Evolutionary conservation across 1,284 basidiomycete species (phyloP), one percentile per base, ranked within the genome.

Genomic region (Boletus mariae): DNA sequence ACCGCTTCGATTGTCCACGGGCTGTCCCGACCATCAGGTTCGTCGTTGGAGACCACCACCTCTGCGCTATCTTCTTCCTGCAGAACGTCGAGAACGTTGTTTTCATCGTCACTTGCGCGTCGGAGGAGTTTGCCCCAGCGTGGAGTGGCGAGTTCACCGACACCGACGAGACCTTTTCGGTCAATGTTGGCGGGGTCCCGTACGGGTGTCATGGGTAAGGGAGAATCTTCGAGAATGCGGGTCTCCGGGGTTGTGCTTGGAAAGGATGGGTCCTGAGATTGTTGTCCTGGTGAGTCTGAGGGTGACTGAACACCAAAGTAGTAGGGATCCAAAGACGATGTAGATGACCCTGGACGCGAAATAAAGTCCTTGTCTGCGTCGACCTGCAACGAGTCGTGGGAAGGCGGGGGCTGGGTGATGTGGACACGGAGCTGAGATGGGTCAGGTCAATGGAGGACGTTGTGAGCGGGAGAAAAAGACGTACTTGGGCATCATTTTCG

Each of bases 61-160:
- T 78, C 72, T 3, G 72, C 60, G 15, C 71, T 62, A 11, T 79
- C 73, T 52, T 82, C 77, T 51, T 75, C 78, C 31, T 72, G 72
- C 38, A 77, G 76, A 28, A 61, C 59, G 45, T 71, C 68, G 13
- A 62, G 59, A 49, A 56, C 38, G 31, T 59, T 53, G 42, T 59
- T 68, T 5, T 73, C 69, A 47, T 73, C 72, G 44, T 73, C 66
- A 40, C 49, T 52, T 15, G 51, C 65, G 37, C 67, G 55, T 43
- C 61, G 65, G 6, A 53, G 23, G 34, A 71, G 68, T 59, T 74
- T 75, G 52, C 82, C 80, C 95, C 94, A 99, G 58, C 94, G 83
- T 37, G 96, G 96, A n/a, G 96, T 98, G 7, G 94, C 79, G n/a
- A 98, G 82, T 73, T 98, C 96, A 37, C 96, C 96, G 10, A 98